These are phyloP conservation scores for Nemania abortiva DNA, from an alignment of 2,329 filamentous ascomycete genomes.

Conservation along the genomic window DNA sequence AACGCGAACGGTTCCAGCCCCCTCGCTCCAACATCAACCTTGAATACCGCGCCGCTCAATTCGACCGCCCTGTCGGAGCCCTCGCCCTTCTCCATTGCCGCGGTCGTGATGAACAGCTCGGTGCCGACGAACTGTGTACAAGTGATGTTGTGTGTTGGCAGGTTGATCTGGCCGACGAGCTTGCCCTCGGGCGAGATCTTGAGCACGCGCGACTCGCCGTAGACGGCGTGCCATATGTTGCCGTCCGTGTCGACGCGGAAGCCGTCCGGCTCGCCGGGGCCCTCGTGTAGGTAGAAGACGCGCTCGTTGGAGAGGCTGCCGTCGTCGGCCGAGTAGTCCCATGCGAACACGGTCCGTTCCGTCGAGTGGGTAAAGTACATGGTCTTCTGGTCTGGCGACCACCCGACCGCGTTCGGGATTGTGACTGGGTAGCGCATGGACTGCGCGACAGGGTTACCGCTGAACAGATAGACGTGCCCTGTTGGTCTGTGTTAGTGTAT, in stretches of 20 bases:
- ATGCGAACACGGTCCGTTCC: constrained; percentile 76
- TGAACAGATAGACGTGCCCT: constrained; percentile 81
- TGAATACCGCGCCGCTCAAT: constrained; percentile 79
- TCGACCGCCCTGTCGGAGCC: constrained; percentile 72
- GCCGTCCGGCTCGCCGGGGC: constrained; percentile 80
- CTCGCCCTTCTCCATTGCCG: constrained; percentile 73
- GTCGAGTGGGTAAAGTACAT: constrained; percentile 89
- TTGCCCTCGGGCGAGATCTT: constrained; percentile 77
- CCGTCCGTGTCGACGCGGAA: constrained; percentile 86
- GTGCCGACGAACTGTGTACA: constrained; percentile 84
- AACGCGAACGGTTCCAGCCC: constrained; percentile 75
- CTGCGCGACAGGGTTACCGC: constrained; percentile 66
- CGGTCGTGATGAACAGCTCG: constrained; percentile 83
- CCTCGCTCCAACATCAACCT: constrained; percentile 78
- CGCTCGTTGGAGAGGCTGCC: constrained; percentile 76
- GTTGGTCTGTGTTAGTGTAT: constrained; percentile 35
- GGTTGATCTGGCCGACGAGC: constrained; percentile 77
- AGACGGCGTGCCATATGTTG: constrained; percentile 91
- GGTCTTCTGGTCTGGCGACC: constrained; percentile 77
- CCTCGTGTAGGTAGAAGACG: constrained; percentile 77
- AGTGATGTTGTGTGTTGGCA: constrained; percentile 84
- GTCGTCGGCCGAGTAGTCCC: constrained; percentile 73
- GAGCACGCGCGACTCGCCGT: constrained; percentile 80
- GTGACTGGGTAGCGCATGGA: constrained; percentile 71
- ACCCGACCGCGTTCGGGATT: constrained; percentile 88